Evolutionary conservation across 768 basidiomycete genomes (phyloP), one percentile per base, ranked within the genome.

Genomic region (Pisolithus tinctorius): DNA sequence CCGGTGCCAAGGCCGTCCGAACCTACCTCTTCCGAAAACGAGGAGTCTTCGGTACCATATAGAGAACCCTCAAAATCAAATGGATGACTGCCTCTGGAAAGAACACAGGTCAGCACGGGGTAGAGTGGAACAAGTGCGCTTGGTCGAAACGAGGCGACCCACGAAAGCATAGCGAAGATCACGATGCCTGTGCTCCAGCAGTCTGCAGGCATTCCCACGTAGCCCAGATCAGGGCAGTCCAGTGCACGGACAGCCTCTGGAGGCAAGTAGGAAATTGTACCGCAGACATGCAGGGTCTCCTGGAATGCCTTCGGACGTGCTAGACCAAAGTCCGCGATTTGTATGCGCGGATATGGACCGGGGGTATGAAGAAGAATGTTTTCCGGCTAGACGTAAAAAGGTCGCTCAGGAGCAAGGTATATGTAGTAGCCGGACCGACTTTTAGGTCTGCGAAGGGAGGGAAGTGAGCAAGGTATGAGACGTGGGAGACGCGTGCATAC

Each of bases 111-210:
- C 14, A 45, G 27, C 14, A 44, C 16, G 26, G 11, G 8, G 30
- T 2, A 11, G 10, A 40, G 16, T 16, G 14, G 8, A 46, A 34
- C 17, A 25, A 25, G 27, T 16, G 20, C 11, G 7, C 9, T 4
- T 31, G 20, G 45, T 13, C 14, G 4, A 17, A 6, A 34, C 17
- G 14, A 6, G 30, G 6, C 14, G 38, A 76, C 87, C 54, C 69
- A 92, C 90, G 80, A 78, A 45, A 93, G 71, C 88, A 92, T 92
- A 50, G 89, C 82, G 56, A 84, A 91, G 47, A 92, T 68, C 48
- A 88, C 82, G 5, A 91, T 78, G 5, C 90, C 90, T 11, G 85
- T 79, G 58, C 89, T 90, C 90, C 90, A 93, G 60, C 89, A 92
- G 65, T 93, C 90, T 3, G 88, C 78, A n/a, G 88, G 86, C 84